phyloP scores from a whole-genome alignment of 306 rosid species.

The Ziziphus jujuba region DNA sequence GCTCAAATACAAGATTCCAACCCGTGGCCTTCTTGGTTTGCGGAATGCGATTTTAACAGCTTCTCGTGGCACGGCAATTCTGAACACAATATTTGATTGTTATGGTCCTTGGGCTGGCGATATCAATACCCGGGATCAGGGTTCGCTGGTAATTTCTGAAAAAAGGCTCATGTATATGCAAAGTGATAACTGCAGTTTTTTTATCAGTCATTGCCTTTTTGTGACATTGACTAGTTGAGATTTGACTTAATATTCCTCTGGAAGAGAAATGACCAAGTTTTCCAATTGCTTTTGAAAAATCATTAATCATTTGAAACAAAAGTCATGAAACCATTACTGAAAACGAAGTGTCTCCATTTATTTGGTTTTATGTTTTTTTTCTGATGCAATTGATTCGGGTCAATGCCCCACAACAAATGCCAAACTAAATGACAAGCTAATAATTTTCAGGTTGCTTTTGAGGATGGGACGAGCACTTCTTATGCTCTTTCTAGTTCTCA shows the following conservation, averaged over 20 bases:
- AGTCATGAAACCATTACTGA: not conserved
- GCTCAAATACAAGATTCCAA: conserved; percentile 92
- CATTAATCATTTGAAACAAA: not conserved
- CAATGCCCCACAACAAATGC: not conserved
- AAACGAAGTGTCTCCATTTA: not conserved
- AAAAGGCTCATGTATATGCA: not conserved
- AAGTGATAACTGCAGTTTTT: conserved; percentile 1
- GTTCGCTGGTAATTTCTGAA: conserved; percentile 73
- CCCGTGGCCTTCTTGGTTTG: conserved; percentile 95
- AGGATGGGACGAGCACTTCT: conserved; percentile 85
- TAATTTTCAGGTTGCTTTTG: conserved; percentile 89
- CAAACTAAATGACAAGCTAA: not conserved
- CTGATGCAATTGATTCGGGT: not conserved
- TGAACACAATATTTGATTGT: conserved; percentile 84
- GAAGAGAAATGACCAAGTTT: not conserved
- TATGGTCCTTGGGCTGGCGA: conserved; percentile 98
- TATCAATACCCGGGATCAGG: conserved; percentile 87
- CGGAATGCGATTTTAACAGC: conserved; percentile 97
- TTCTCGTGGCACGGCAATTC: conserved; percentile 95
- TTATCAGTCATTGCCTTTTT: conserved; percentile 17
- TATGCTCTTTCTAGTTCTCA: conserved; percentile 89
- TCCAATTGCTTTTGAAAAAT: not conserved
- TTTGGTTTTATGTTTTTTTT: not conserved
- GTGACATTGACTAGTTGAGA: not conserved
- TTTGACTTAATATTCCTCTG: not conserved